Evolutionary conservation across 1,139 yeast genomes (phyloP), one percentile per base, ranked within the genome.

Genomic region (Taphrina betulina): DNA sequence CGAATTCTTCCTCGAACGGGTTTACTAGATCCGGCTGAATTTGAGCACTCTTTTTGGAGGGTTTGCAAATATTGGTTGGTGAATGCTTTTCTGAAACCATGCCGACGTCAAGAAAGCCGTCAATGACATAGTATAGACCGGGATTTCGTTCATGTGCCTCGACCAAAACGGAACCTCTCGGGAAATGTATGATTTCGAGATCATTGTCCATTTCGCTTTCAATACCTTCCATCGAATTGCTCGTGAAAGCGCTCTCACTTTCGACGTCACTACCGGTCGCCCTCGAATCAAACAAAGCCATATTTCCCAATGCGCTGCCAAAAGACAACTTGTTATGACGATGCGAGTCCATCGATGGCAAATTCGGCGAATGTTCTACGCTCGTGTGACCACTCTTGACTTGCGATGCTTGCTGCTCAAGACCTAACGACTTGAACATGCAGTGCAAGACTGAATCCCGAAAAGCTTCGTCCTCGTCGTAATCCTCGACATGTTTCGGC

Each of bases 101-200:
- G 7, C 56, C 52, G 0, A 85, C 85, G 53, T 85, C 90, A 40
- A 89, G 71, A 5, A 75, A 67, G 1, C 97, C 97, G 58, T 83
- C 84, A 48, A 90, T 79, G 5, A 92, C 83, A 66, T 84, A 89
- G 66, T 75, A 87, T 12, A 92, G 67, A 0, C 97, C 98, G 0
- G 84, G 79, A 46, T 83, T 79, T 53, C 78, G 77, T 5, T 81
- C 78, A 52, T 84, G 81, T 61, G 85, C 87, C 57, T 78, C 77
- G 12, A 85, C 80, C 1, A 90, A 65, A 0, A 75, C 72, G 0
- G 81, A 68, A 2, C 81, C 86, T 34, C 81, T 76, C 8, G 77
- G 73, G 61, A 77, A 76, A 61, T 72, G 77, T 60, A 78, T 72
- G 7, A 90, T 72, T 53, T 83, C 81, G 41, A 92, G 68, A 5